A percentile compares a stretch with the other conserved stretches of the same genome.
Evolutionary conservation across 1,284 basidiomycete genomes (phyloP).

Genomic region (Leccinum griseonigrum): DNA sequence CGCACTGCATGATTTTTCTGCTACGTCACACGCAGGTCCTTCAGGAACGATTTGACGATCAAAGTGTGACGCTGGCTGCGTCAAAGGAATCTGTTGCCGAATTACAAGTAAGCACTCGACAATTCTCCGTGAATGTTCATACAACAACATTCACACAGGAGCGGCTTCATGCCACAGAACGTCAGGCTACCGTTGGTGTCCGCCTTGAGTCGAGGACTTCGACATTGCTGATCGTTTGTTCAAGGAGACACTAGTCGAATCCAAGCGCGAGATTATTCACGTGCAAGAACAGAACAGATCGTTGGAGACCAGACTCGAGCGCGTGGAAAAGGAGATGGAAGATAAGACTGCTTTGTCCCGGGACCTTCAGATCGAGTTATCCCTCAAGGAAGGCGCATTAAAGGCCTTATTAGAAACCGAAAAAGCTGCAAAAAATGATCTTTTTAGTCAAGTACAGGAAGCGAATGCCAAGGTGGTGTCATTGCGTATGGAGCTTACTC

Average conservation of each 20-base stretch:
- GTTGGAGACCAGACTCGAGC: slow-evolving; percentile 18
- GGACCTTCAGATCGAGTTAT: slow-evolving; percentile 24
- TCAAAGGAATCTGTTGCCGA: slow-evolving; percentile 54
- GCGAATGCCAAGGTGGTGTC: slow-evolving; percentile 21
- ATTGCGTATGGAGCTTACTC: slow-evolving; percentile 23
- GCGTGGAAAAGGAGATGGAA: slow-evolving; percentile 8
- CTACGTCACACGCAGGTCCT: slow-evolving; percentile 37
- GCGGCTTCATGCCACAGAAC: slow-evolving; percentile 19
- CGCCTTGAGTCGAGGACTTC: not conserved
- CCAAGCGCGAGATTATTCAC: slow-evolving; percentile 16
- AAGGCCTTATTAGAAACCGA: slow-evolving; percentile 27
- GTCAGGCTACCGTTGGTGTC: slow-evolving; percentile 15
- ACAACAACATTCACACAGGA: slow-evolving; percentile 14
- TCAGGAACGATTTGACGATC: slow-evolving; percentile 61
- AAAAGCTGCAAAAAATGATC: slow-evolving; percentile 21
- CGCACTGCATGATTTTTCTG: not conserved
- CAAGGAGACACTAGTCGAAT: slow-evolving; percentile 19
- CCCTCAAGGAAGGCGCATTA: slow-evolving; percentile 27
- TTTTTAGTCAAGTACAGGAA: slow-evolving; percentile 17
- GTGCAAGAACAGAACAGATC: slow-evolving; percentile 25
- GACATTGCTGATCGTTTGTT: slow-evolving; percentile 2
- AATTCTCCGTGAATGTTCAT: not conserved
- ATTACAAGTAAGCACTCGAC: slow-evolving; percentile 41
- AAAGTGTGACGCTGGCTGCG: slow-evolving; percentile 47
- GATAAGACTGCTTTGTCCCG: slow-evolving; percentile 16